A percentile compares a stretch with the other conserved stretches of the same genome.
These are phyloP conservation scores for Alternaria arbusti DNA, from an alignment of 2,329 filamentous ascomycete genomes.

Conservation along the genomic window DNA sequence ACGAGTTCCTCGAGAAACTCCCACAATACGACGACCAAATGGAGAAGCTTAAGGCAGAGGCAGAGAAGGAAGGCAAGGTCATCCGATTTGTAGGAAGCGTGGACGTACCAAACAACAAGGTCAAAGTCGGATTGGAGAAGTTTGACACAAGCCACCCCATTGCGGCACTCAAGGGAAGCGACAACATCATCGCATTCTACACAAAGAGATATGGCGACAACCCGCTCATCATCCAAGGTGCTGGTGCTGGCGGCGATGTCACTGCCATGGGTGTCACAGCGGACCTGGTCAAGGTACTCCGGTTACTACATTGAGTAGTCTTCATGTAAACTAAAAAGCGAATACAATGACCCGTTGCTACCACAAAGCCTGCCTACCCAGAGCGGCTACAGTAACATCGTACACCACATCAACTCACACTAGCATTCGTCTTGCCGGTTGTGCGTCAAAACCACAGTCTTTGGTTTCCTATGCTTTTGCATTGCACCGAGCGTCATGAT, in stretches of 20 bases:
- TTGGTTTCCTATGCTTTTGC: neutral
- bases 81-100: conserved; percentile 94
- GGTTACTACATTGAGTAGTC: conserved; percentile 63
- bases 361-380: neutral
- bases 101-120: conserved; percentile 77
- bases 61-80: conserved; percentile 86
- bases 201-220: conserved; percentile 92
- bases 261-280: conserved; percentile 98
- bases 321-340: neutral
- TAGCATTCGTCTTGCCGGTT: neutral
- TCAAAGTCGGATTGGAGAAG: conserved; percentile 92
- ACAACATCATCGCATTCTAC: conserved; percentile 99
- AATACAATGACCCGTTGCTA: neutral
- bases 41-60: conserved; percentile 85
- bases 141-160: conserved; percentile 85
- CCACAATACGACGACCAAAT: conserved; percentile 87
- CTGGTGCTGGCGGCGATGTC: conserved; percentile 90
- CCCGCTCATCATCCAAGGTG: conserved; percentile 92
- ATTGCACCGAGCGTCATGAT: neutral
- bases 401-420: no score
- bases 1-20: conserved; percentile 84
- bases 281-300: conserved; percentile 87
- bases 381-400: neutral
- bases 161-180: conserved; percentile 92
- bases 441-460: neutral